Evolutionary conservation across 192 early-diverging fungal genomes (phyloP).

Genomic region (Linnemannia zychae): DNA sequence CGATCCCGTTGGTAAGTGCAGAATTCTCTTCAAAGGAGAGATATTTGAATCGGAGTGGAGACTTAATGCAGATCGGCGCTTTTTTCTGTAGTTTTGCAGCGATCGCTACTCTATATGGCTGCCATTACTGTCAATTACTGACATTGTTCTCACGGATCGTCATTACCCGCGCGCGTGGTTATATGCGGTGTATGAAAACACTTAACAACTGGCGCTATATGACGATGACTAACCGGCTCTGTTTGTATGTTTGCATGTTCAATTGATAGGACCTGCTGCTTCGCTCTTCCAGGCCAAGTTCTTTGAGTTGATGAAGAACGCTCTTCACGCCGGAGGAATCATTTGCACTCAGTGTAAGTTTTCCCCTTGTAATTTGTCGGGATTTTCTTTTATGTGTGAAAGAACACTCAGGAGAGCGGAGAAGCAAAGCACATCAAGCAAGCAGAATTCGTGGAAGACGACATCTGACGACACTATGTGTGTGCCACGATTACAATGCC

Average conservation of each 20-base stretch:
- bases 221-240: not conserved
- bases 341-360: slow-evolving; percentile 93
- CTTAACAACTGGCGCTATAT: not conserved
- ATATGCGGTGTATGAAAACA: not conserved
- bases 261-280: slow-evolving; percentile 86
- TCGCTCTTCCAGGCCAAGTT: slow-evolving; percentile 93
- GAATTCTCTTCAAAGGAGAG: not conserved
- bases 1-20: slow-evolving; percentile 85
- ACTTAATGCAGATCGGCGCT: not conserved
- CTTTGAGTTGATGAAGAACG: slow-evolving; percentile 94
- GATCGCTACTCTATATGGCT: slow-evolving; percentile 3
- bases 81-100: not conserved
- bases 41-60: slow-evolving; percentile 3
- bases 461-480: not conserved
- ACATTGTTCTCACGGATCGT: slow-evolving; percentile 5
- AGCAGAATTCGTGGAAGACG: not conserved
- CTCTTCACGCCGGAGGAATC: slow-evolving; percentile 90
- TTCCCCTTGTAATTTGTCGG: not conserved
- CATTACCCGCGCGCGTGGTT: not conserved
- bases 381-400: not conserved
- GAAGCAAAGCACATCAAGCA: not conserved
- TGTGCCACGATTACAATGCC: not conserved
- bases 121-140: not conserved
- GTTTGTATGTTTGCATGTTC: not conserved
- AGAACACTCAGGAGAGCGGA: not conserved